Conservation (phyloP, 164 flowering plant genomes). For the Aristolochia contorta region DNA sequence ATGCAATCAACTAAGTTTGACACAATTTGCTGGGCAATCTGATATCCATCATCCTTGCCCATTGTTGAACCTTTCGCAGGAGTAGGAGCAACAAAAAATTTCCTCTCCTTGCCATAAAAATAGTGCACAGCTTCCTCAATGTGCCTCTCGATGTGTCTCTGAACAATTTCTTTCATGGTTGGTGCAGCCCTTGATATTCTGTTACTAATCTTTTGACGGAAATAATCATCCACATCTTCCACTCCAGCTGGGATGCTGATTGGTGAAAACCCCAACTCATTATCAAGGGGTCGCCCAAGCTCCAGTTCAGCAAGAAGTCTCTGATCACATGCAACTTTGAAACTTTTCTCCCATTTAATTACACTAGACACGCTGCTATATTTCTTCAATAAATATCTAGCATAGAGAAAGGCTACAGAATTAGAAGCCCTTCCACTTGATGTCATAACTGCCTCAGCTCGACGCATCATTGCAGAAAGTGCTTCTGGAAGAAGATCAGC, state of each 20-base stretch:
- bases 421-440: conserved; percentile 65
- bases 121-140: conserved; percentile 63
- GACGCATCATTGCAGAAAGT: conserved; percentile 56
- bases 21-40: conserved; percentile 61
- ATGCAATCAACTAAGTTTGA: conserved; percentile 60
- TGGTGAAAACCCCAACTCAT: conserved; percentile 54
- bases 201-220: conserved; percentile 68
- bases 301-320: conserved; percentile 84
- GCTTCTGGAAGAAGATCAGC: conserved; percentile 79
- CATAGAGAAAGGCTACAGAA: conserved; percentile 54
- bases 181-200: conserved; percentile 65
- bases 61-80: conserved; percentile 31
- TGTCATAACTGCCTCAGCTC: conserved; percentile 41
- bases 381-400: conserved; percentile 59
- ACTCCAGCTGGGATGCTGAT: conserved; percentile 65
- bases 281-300: conserved; percentile 54
- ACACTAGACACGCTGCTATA: conserved; percentile 64
- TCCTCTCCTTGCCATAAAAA: conserved; percentile 62
- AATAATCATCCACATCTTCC: conserved; percentile 75
- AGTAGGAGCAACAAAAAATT: conserved; percentile 29
- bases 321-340: conserved; percentile 70
- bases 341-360: conserved; percentile 73
- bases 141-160: conserved; percentile 50
- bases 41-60: conserved; percentile 78
- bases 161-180: conserved; percentile 81